A percentile compares a stretch with the other conserved stretches of the same genome.
These are phyloP conservation scores for Petunia hybrid DNA, from an alignment of 305 asterid species.

Conservation along the genomic window DNA sequence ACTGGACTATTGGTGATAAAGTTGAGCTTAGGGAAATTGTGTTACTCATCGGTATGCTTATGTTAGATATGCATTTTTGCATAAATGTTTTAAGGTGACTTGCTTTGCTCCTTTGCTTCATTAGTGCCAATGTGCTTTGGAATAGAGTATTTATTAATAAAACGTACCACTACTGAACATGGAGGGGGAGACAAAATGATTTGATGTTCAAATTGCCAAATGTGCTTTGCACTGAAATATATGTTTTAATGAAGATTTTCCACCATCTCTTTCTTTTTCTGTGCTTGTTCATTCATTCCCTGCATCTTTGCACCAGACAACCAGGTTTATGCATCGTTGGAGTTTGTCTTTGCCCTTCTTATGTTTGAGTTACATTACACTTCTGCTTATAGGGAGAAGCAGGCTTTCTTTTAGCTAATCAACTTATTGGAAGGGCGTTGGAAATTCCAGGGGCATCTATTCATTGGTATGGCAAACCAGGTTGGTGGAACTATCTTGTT, in stretches of 20 bases:
- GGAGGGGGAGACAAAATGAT: no score
- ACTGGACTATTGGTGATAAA: background rate
- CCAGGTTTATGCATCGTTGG: no score
- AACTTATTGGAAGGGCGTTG: conserved; percentile 77
- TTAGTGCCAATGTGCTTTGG: no score
- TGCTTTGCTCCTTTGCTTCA: no score
- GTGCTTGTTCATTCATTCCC: background rate
- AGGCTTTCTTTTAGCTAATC: conserved; percentile 77
- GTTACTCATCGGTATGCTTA: background rate
- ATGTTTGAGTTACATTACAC: background rate
- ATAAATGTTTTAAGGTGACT: background rate
- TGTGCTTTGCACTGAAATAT: background rate
- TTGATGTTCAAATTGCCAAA: background rate
- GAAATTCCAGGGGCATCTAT: conserved; percentile 80
- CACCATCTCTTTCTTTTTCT: background rate
- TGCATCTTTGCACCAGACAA: background rate
- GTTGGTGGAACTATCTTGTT: conserved; percentile 47
- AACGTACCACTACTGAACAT: no score
- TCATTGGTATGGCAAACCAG: conserved; percentile 99
- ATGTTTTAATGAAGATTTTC: background rate
- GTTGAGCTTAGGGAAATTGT: background rate
- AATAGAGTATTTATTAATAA: no score
- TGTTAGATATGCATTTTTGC: conserved; percentile 25
- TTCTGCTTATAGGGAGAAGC: conserved; percentile 69
- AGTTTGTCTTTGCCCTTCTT: no score